Base-by-base conservation (phyloP, 495 filamentous ascomycete species). In the Echria macrotheca region DNA sequence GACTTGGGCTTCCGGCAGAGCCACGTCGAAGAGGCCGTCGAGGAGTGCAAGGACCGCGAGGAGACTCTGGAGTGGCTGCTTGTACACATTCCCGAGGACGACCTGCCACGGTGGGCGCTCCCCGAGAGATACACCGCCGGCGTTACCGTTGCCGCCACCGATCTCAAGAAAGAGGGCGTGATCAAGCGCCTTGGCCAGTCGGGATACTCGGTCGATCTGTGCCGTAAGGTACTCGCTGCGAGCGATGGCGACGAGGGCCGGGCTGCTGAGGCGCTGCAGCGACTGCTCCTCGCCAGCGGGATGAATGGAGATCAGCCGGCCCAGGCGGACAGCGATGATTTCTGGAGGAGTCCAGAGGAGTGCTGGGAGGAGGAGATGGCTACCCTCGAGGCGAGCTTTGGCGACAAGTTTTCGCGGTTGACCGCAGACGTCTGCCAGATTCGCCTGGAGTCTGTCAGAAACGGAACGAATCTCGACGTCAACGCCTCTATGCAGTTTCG, bases 51-150 rank as follows among this genome's bases (percentile, higher is more conserved):
- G 68, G 89, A 95, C 63, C 76, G 82, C n/a, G 91, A 97, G 62
- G 94, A 97, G 65, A 80, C 87, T 10, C 71, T 98, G 6, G 79
- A 81, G 56, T 98, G 93, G 93, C 79, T 98, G 15, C 74, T 98
- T 17, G 86, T 97, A 24, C 91, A 98, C 66, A 87, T 98, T 15
- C 94, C 93, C 2, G 93, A 98, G 65, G 94, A 97, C 63, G 93
- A 98, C 63, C 68, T 96, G 2, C 93, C 93, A 0, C 64, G 75
- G 14, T 95, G 91, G 88, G 85, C 86, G 62, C 71, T 98, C 19
- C 94, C 94, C 3, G 91, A 93, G 66, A 82, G 79, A 33, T 98
- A 98, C 59, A 79, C 81, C 1, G 90, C 89, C 8, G 93, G 93
- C 12, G 81, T 97, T 40, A 87, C 81, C 37, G 82, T 97, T 49